phyloP scores from a whole-genome alignment of 768 basidiomycete species.

The Clavaria fumosa region DNA sequence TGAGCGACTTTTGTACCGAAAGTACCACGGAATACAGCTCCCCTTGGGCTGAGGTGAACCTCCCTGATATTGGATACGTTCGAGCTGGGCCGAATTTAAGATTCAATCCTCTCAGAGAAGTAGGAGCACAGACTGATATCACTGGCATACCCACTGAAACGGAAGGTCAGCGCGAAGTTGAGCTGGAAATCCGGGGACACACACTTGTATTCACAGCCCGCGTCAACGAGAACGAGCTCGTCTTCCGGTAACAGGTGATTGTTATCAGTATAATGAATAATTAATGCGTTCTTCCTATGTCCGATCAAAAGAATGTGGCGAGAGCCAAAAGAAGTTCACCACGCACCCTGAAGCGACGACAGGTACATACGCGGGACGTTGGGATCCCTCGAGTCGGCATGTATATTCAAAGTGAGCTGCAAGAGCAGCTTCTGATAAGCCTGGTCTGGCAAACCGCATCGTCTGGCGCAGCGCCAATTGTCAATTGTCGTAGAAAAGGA shows the following conservation, averaged over 20 bases:
- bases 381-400: constrained; percentile 63
- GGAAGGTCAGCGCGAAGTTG: constrained; percentile 3
- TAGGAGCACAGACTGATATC: constrained; percentile 61
- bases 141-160: constrained; percentile 70
- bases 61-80: constrained; percentile 77
- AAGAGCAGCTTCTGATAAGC: constrained; percentile 25
- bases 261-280: constrained; percentile 92
- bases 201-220: constrained; percentile 85
- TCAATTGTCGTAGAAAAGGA: not conserved
- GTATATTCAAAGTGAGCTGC: constrained; percentile 83
- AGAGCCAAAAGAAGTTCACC: not conserved
- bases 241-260: constrained; percentile 55
- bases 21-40: constrained; percentile 78
- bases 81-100: constrained; percentile 36
- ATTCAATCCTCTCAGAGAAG: not conserved
- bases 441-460: constrained; percentile 56
- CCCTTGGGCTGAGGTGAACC: constrained; percentile 61
- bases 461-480: constrained; percentile 31
- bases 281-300: constrained; percentile 68
- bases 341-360: constrained; percentile 88
- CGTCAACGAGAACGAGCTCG: constrained; percentile 79
- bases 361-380: constrained; percentile 91
- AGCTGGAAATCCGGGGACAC: constrained; percentile 11
- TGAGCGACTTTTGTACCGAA: constrained; percentile 51
- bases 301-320: constrained; percentile 1